Evolutionary conservation across 75 land plant genomes (phyloP).

Genomic region (Sequoiadendron giganteum): DNA sequence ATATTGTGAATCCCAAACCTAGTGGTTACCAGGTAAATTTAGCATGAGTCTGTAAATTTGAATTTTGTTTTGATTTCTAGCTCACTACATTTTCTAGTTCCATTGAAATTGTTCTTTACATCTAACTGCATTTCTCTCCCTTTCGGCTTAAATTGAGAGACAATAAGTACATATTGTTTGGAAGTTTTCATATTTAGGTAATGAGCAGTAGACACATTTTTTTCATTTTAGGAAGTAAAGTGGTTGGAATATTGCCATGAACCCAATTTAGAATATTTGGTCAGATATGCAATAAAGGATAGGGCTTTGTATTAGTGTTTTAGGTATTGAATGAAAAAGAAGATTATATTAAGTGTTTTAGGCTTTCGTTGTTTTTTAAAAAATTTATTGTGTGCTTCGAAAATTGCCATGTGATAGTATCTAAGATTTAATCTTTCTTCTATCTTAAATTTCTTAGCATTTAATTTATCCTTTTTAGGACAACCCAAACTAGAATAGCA

Average conservation of each 20-base stretch:
- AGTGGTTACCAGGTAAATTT: slow-evolving; percentile 90
- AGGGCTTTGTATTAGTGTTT: neutral
- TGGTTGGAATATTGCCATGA: neutral
- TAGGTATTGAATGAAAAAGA: neutral
- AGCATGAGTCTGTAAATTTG: neutral
- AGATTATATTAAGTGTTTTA: neutral
- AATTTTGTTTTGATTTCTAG: neutral
- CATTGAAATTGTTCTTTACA: neutral
- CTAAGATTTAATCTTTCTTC: too few relatives aligned
- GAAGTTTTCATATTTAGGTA: neutral
- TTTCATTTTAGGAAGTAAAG: neutral
- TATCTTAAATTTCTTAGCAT: too few relatives aligned
- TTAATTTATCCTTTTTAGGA: too few relatives aligned
- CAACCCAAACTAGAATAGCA: too few relatives aligned
- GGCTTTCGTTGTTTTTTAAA: neutral
- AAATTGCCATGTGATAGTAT: neutral
- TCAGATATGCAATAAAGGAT: neutral
- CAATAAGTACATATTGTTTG: neutral
- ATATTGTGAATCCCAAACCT: slow-evolving; percentile 95
- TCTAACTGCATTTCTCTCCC: neutral
- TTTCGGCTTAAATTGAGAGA: neutral
- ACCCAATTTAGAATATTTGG: neutral
- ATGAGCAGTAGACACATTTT: too few relatives aligned
- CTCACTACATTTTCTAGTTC: neutral
- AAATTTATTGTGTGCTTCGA: neutral